Evolutionary conservation across 305 asterid species (phyloP).

Genomic region (Rubia tinctorum): DNA sequence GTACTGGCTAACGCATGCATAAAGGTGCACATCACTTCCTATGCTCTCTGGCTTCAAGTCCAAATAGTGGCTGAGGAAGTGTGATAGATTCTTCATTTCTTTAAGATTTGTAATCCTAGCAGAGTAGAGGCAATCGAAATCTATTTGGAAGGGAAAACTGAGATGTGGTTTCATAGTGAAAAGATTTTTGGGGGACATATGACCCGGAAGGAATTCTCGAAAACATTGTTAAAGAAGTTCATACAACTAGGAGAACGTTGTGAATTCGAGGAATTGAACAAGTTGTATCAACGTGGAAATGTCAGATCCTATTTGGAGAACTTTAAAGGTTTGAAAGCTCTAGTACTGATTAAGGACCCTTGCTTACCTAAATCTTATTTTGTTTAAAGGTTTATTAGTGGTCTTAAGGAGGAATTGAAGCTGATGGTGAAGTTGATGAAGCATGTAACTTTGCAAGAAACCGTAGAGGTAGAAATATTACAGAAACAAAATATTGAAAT

Average conservation of each 20-base stretch:
- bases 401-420: background rate
- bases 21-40: too few relatives aligned
- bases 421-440: background rate
- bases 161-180: too few relatives aligned
- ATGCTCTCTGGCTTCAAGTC: too few relatives aligned
- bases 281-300: background rate
- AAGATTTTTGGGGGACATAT: too few relatives aligned
- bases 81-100: too few relatives aligned
- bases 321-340: background rate
- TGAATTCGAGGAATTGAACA: background rate
- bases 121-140: too few relatives aligned
- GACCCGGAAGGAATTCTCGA: background rate
- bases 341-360: background rate
- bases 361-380: background rate
- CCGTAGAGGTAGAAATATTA: too few relatives aligned
- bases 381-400: background rate
- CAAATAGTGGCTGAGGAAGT: too few relatives aligned
- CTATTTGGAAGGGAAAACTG: too few relatives aligned
- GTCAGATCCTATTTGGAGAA: background rate
- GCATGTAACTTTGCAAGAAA: background rate
- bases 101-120: too few relatives aligned
- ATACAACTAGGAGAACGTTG: background rate
- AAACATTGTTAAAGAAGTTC: background rate
- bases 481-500: background rate
- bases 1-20: too few relatives aligned